These are phyloP conservation scores for Podospora sp. DNA, from an alignment of 495 filamentous ascomycete species.

Conservation along the genomic window DNA sequence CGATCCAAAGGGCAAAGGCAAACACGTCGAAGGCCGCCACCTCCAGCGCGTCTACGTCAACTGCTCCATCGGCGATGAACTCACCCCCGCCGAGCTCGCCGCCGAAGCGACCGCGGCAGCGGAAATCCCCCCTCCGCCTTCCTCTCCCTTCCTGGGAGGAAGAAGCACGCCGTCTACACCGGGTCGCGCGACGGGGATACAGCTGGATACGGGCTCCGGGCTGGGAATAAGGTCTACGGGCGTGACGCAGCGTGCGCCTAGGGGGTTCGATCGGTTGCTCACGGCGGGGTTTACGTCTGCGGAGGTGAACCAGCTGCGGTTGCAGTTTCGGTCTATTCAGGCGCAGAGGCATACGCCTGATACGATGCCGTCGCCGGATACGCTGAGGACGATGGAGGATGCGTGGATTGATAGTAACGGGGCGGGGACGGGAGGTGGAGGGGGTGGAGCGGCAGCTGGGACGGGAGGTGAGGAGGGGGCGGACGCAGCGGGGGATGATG, in stretches of 20 bases:
- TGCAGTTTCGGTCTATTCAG: conserved; percentile 83
- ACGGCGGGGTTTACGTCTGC: conserved; percentile 74
- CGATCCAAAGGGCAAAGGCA: conserved; percentile 40
- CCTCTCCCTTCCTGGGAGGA: conserved; percentile 7
- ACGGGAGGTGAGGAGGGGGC: conserved; percentile 40
- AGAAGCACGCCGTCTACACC: neutral
- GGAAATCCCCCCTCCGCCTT: conserved; percentile 29
- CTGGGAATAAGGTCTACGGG: conserved; percentile 50
- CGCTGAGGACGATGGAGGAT: conserved; percentile 72
- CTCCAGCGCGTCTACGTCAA: conserved; percentile 72
- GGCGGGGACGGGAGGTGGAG: conserved; percentile 27
- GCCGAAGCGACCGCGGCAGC: conserved; percentile 62
- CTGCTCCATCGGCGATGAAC: conserved; percentile 80
- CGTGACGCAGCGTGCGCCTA: conserved; percentile 49
- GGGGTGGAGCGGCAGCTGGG: conserved; percentile 40
- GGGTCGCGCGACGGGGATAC: conserved; percentile 19
- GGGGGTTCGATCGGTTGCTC: conserved; percentile 87
- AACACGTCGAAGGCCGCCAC: conserved; percentile 25
- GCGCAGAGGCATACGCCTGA: conserved; percentile 77
- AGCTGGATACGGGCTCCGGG: conserved; percentile 9
- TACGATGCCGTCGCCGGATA: conserved; percentile 70
- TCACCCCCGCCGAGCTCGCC: conserved; percentile 67
- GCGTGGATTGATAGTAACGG: conserved; percentile 85
- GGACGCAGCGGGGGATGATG: conserved; percentile 43
- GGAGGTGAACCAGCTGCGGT: conserved; percentile 79